A percentile compares a stretch with the other conserved stretches of the same genome.
These are phyloP conservation scores for Dillenia suffruticosa DNA, from an alignment of 164 flowering plant genomes.

Conservation along the genomic window DNA sequence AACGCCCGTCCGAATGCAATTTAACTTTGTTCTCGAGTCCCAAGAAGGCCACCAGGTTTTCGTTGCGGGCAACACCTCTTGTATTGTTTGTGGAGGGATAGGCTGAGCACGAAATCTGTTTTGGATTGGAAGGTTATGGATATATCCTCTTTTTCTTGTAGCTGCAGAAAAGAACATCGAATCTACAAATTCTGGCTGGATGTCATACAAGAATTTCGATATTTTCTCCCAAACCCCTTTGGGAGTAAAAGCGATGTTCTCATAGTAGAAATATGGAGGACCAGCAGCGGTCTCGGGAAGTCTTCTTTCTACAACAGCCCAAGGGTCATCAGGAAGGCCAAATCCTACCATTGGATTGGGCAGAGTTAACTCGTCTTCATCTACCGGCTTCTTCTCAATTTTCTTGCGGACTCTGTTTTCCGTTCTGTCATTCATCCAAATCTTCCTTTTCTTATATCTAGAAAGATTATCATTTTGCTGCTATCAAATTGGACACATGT, in stretches of 20 bases:
- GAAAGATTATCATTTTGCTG: not conserved
- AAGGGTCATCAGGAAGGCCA: constrained; percentile 24
- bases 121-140: constrained; percentile 12
- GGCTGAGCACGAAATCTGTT: constrained; percentile 10
- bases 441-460: constrained; percentile 8
- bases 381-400: not conserved
- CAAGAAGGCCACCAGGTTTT: constrained; percentile 20
- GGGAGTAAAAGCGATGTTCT: constrained; percentile 11
- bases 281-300: constrained; percentile 3
- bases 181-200: constrained; percentile 18
- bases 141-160: constrained; percentile 15
- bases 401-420: not conserved
- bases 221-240: constrained; percentile 11
- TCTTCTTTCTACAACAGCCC: not conserved
- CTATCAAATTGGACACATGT: not conserved
- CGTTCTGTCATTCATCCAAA: constrained; percentile 9
- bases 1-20: constrained; percentile 10
- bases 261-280: constrained; percentile 12
- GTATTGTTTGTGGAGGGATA: constrained; percentile 9
- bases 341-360: constrained; percentile 30
- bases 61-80: constrained; percentile 13
- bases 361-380: not conserved
- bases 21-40: constrained; percentile 11
- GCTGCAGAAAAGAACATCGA: constrained; percentile 13
- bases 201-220: constrained; percentile 8